These are phyloP conservation scores for Musa schizocarpa DNA, from an alignment of 176 grass and related monocot genomes.

Conservation along the genomic window DNA sequence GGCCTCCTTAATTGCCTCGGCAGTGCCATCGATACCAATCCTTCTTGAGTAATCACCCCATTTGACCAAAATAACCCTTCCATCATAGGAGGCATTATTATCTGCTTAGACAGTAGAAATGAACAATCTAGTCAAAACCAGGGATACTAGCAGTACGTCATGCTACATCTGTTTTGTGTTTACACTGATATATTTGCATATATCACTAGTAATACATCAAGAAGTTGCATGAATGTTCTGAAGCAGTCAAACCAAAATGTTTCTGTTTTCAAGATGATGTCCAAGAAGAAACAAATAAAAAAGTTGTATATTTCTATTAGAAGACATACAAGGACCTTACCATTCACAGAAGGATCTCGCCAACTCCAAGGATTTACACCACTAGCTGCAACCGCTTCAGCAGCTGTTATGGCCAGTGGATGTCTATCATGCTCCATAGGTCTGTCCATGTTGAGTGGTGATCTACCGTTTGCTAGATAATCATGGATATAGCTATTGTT, in stretches of 20 bases:
- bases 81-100: slow-evolving; percentile 53
- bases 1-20: slow-evolving; percentile 88
- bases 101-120: slow-evolving; percentile 36
- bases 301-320: background rate
- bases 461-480: slow-evolving; percentile 51
- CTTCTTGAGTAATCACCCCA: slow-evolving; percentile 88
- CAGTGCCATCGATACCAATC: slow-evolving; percentile 89
- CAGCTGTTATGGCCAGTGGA: slow-evolving; percentile 56
- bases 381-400: slow-evolving; percentile 68
- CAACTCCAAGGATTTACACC: slow-evolving; percentile 93
- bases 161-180: background rate
- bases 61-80: slow-evolving; percentile 89
- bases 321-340: slow-evolving; percentile 19
- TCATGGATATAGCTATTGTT: background rate
- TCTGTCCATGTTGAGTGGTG: slow-evolving; percentile 57
- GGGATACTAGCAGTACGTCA: background rate
- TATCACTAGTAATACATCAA: background rate
- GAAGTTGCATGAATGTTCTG: background rate
- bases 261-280: background rate
- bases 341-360: slow-evolving; percentile 82
- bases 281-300: background rate
- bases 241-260: no score
- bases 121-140: slow-evolving; percentile 15
- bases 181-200: background rate
- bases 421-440: slow-evolving; percentile 60